phyloP scores from a whole-genome alignment of 148 eudicot species.

The Silene latifolia region DNA sequence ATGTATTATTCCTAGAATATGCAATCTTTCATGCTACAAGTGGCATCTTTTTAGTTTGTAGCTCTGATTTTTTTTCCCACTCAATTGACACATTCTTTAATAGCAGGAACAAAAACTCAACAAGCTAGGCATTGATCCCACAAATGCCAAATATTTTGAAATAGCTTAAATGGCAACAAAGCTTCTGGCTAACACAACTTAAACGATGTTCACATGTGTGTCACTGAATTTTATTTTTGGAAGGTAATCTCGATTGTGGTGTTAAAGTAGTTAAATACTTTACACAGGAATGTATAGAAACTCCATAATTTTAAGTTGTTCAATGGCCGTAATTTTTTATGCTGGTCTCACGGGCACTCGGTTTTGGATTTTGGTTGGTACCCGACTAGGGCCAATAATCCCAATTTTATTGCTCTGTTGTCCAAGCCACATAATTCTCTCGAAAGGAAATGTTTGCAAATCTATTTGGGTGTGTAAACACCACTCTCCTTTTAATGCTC shows the following conservation, averaged over 20 bases:
- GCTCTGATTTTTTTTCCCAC: not conserved
- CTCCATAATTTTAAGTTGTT: slow-evolving; percentile 7
- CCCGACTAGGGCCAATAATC: not conserved
- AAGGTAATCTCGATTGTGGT: slow-evolving; percentile 7
- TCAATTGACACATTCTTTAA: not conserved
- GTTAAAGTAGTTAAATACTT: slow-evolving; percentile 17
- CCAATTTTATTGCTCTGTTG: not conserved
- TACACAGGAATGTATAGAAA: slow-evolving; percentile 26
- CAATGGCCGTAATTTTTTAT: slow-evolving; percentile 9
- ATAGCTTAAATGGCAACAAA: slow-evolving; percentile 44
- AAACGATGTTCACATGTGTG: not conserved
- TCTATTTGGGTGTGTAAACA: not conserved
- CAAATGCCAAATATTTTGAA: slow-evolving; percentile 72
- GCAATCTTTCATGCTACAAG: no score
- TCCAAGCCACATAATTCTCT: not conserved
- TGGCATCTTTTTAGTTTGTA: not conserved
- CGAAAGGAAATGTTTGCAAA: not conserved
- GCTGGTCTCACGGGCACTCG: not conserved
- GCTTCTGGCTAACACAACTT: slow-evolving; percentile 11
- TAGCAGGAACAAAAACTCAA: slow-evolving; percentile 72
- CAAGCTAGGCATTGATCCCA: slow-evolving; percentile 69
- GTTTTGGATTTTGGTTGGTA: not conserved
- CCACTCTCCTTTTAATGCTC: not conserved
- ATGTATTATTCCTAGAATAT: no score
- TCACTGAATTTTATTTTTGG: no score